Evolutionary conservation across 2,329 filamentous ascomycete species (phyloP).

Genomic region (Botrytis fragariae): DNA sequence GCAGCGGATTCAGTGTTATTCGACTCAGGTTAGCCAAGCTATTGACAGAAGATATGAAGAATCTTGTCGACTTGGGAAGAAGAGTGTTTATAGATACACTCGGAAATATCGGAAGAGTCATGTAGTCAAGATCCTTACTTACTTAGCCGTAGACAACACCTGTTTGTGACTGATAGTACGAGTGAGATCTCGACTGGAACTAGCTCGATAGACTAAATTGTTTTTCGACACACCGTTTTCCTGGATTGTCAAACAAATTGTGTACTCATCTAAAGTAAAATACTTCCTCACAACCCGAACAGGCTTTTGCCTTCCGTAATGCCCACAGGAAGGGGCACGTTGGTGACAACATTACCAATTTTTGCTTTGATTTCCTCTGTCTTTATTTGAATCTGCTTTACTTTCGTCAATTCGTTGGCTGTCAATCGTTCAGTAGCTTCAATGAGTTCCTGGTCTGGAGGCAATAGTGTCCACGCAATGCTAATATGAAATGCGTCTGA

Average conservation of each 20-base stretch:
- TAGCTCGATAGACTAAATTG: not conserved
- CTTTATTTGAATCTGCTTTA: slow-evolving; percentile 45
- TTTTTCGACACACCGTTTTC: not conserved
- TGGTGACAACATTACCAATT: slow-evolving; percentile 67
- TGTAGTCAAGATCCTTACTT: not conserved
- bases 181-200: not conserved
- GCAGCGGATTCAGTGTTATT: not conserved
- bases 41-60: not conserved
- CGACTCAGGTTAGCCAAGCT: not conserved
- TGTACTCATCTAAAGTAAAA: not conserved
- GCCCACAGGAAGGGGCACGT: slow-evolving; percentile 42
- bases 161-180: not conserved
- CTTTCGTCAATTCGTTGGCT: slow-evolving; percentile 3
- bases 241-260: not conserved
- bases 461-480: slow-evolving; percentile 74
- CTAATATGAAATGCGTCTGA: slow-evolving; percentile 78
- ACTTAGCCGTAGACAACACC: not conserved
- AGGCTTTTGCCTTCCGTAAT: slow-evolving; percentile 26
- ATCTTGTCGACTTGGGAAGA: not conserved
- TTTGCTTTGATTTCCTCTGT: slow-evolving; percentile 69
- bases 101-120: not conserved
- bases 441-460: slow-evolving; percentile 47
- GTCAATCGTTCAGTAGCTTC: slow-evolving; percentile 38
- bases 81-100: not conserved
- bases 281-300: slow-evolving; percentile 28